These are phyloP conservation scores for Arthroderma sp. DNA, from an alignment of 2,329 filamentous ascomycete genomes.

Conservation along the genomic window DNA sequence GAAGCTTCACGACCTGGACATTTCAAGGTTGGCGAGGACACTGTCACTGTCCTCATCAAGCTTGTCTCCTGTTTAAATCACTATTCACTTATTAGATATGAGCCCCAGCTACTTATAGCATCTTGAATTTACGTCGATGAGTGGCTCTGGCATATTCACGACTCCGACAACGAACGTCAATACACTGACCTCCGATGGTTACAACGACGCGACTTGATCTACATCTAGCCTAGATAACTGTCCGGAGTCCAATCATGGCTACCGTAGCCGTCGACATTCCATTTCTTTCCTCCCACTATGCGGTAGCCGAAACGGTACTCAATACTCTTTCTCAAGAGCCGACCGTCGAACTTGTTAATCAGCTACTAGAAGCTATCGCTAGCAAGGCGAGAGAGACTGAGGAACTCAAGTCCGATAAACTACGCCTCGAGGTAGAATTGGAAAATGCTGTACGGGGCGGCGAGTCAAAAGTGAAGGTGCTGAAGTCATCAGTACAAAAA, in stretches of 20 bases:
- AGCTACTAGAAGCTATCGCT: conserved; percentile 60
- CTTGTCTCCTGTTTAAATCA: no score
- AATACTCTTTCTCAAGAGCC: conserved; percentile 43
- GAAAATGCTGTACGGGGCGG: conserved; percentile 77
- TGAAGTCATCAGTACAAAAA: conserved; percentile 72
- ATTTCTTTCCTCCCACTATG: conserved; percentile 46
- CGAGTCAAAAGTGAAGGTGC: conserved; percentile 67
- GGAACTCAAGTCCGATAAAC: conserved; percentile 70
- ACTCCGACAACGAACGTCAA: background rate
- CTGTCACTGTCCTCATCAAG: no score
- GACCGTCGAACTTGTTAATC: conserved; percentile 63
- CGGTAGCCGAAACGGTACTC: conserved; percentile 43
- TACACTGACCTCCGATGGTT: background rate
- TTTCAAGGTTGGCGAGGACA: no score
- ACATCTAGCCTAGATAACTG: background rate
- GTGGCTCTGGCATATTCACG: no score
- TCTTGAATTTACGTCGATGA: no score
- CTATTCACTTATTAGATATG: no score
- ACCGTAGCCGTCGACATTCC: conserved; percentile 43
- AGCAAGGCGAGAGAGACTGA: conserved; percentile 73
- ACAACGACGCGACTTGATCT: background rate
- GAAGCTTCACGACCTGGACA: no score
- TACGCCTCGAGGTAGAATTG: conserved; percentile 80
- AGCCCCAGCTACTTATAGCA: no score
- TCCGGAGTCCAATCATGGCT: conserved; percentile 35